Evolutionary conservation across 805 yeast species (phyloP).

Genomic region (Ogataea neopini): DNA sequence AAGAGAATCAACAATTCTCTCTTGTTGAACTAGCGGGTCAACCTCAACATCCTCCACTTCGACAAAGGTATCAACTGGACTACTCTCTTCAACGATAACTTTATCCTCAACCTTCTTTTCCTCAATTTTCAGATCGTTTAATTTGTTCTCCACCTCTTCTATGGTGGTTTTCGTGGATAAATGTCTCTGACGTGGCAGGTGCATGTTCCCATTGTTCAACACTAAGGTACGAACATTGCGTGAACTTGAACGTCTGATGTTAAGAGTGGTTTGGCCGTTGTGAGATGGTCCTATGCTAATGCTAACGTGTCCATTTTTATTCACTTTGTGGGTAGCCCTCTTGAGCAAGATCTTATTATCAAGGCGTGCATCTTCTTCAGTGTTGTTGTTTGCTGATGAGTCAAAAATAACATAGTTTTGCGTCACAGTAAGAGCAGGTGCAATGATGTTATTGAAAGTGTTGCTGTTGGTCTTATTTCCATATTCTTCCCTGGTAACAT

Average conservation of each 20-base stretch:
- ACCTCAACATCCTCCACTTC: no score
- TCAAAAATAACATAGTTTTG: slow-evolving; percentile 34
- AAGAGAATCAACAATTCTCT: slow-evolving; percentile 27
- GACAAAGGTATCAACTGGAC: no score
- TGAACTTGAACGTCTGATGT: slow-evolving; percentile 34
- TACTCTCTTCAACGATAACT: no score
- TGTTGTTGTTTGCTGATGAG: slow-evolving; percentile 18
- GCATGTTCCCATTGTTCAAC: slow-evolving; percentile 10
- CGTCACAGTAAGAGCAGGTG: slow-evolving; percentile 30
- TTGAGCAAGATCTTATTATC: slow-evolving; percentile 27
- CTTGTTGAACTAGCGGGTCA: slow-evolving; percentile 19
- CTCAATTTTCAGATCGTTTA: slow-evolving; percentile 6
- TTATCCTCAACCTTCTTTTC: neutral
- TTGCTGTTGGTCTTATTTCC: slow-evolving; percentile 24
- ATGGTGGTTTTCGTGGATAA: slow-evolving; percentile 10
- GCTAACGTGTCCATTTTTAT: slow-evolving; percentile 34
- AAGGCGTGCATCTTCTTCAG: slow-evolving; percentile 17
- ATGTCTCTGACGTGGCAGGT: neutral
- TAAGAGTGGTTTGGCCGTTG: slow-evolving; percentile 25
- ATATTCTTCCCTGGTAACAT: slow-evolving; percentile 22
- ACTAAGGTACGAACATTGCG: slow-evolving; percentile 27
- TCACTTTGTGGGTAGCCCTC: slow-evolving; percentile 26
- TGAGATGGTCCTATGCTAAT: slow-evolving; percentile 26
- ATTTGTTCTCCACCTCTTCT: slow-evolving; percentile 19
- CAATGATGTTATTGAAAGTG: slow-evolving; percentile 23